These are phyloP conservation scores for Kickxella alabastrina DNA, from an alignment of 192 early-diverging fungal genomes.

Conservation along the genomic window DNA sequence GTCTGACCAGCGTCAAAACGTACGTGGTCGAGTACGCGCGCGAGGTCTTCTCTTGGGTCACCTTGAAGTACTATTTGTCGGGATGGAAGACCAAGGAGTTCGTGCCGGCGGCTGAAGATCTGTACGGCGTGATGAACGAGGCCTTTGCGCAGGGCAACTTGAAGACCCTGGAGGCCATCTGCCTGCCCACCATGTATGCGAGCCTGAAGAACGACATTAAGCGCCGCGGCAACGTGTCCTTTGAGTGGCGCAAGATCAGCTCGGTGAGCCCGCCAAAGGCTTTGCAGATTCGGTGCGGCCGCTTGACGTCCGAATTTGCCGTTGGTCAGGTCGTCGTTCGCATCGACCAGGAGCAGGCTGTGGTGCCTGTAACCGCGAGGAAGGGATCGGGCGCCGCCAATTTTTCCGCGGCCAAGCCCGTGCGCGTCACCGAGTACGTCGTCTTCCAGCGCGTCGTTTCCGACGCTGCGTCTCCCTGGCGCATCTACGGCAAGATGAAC, in stretches of 20 bases:
- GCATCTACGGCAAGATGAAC: constrained; percentile 60
- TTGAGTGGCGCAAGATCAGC: constrained; percentile 62
- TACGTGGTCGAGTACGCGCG: constrained; percentile 1
- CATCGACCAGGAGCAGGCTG: constrained; percentile 63
- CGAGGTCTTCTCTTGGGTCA: constrained; percentile 12
- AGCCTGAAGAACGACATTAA: constrained; percentile 63
- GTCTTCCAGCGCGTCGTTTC: constrained; percentile 64
- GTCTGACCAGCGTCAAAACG: neutral
- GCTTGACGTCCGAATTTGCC: constrained; percentile 40
- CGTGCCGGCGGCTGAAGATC: constrained; percentile 55
- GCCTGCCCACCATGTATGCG: constrained; percentile 57
- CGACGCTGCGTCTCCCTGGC: constrained; percentile 60
- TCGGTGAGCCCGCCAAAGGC: constrained; percentile 55
- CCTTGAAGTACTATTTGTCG: constrained; percentile 17
- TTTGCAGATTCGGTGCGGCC: constrained; percentile 57
- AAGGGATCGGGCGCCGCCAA: constrained; percentile 45
- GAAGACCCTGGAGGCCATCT: constrained; percentile 54
- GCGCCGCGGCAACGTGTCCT: constrained; percentile 46
- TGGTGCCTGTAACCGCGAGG: constrained; percentile 4
- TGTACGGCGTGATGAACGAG: constrained; percentile 65
- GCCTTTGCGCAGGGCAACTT: constrained; percentile 63
- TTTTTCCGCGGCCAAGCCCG: constrained; percentile 50
- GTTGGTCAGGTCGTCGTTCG: constrained; percentile 64
- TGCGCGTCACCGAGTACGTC: constrained; percentile 62
- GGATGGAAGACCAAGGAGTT: constrained; percentile 58